A percentile compares a stretch with the other conserved stretches of the same genome.
Conservation (phyloP, 306 rosid species). For the Sicyos edulis region DNA sequence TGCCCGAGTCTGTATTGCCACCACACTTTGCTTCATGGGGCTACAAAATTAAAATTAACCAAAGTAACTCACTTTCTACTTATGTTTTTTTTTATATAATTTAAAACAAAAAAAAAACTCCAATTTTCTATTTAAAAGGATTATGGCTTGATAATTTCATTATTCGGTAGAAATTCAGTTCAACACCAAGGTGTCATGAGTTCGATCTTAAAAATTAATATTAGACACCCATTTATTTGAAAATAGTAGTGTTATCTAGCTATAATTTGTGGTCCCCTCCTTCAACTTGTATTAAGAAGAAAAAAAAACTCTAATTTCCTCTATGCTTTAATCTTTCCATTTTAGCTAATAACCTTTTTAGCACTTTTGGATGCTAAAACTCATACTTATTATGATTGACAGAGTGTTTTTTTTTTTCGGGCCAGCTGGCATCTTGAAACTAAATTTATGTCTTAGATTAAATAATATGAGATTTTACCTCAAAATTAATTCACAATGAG, state of each 20-base stretch:
- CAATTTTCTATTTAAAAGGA: no score
- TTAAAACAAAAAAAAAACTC: no score
- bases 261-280: no score
- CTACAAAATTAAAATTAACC: neutral
- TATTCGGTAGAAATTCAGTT: no score
- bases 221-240: no score
- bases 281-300: no score
- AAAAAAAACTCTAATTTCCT: neutral
- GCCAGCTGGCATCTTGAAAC: slow-evolving; percentile 19
- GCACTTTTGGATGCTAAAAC: slow-evolving; percentile 15
- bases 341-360: neutral
- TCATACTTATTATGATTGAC: slow-evolving; percentile 33
- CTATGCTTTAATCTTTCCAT: neutral
- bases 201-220: no score
- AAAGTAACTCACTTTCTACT: neutral
- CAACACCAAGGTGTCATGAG: no score
- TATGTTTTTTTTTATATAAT: neutral
- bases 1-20: slow-evolving; percentile 41
- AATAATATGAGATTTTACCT: no score
- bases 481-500: no score
- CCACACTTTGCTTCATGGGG: slow-evolving; percentile 2
- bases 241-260: no score
- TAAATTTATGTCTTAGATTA: slow-evolving; percentile 34
- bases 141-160: no score
- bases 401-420: slow-evolving; percentile 27